phyloP scores from a whole-genome alignment of 306 rosid genomes.

The Gastrolobium bilobum region DNA sequence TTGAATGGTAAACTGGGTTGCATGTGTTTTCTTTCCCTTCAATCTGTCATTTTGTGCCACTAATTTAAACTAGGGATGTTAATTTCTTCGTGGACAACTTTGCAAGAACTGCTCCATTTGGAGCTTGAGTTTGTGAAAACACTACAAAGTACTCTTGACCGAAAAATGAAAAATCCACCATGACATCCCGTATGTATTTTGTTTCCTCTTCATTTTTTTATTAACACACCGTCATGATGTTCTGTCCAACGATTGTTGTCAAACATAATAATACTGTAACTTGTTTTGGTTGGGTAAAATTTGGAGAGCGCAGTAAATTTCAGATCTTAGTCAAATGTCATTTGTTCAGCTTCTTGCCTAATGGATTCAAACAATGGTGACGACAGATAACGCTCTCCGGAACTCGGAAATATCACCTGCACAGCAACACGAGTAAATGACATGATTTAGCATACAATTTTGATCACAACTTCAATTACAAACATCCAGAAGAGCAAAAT shows the following conservation, averaged over 20 bases:
- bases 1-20: no score
- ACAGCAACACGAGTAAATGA: not conserved
- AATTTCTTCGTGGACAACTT: no score
- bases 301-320: not conserved
- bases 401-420: slow-evolving; percentile 69
- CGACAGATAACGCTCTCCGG: slow-evolving; percentile 71
- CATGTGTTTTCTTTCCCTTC: no score
- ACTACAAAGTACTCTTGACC: no score
- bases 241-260: not conserved
- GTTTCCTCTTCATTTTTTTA: not conserved
- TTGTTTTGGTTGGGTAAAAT: not conserved
- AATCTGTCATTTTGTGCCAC: no score
- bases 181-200: no score
- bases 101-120: no score
- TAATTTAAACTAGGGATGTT: no score
- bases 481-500: not conserved
- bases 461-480: not conserved
- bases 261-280: not conserved
- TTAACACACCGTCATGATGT: not conserved
- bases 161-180: no score
- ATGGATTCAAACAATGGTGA: slow-evolving; percentile 60
- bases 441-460: slow-evolving; percentile 9
- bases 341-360: slow-evolving; percentile 66
- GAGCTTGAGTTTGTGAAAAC: no score
- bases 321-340: slow-evolving; percentile 52